Evolutionary conservation across 129 eudicot genomes (phyloP).

Genomic region (Flaveria linearis): DNA sequence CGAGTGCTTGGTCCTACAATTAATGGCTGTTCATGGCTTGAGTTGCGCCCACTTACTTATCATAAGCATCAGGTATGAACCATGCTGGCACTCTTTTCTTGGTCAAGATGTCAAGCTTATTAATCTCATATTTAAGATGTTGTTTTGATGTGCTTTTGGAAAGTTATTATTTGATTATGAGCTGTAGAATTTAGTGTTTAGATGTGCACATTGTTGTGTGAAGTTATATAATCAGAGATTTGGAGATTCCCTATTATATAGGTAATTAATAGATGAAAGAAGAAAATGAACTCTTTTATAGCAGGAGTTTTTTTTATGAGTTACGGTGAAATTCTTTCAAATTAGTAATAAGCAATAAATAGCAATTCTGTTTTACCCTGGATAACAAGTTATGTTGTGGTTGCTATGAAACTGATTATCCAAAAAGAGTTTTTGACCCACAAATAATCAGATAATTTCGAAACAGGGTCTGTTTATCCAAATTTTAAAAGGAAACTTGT

Average conservation of each 20-base stretch:
- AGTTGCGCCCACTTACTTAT: slow-evolving; percentile 75
- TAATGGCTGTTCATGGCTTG: slow-evolving; percentile 95
- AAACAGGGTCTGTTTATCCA: not conserved
- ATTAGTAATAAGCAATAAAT: not conserved
- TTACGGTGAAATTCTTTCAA: not conserved
- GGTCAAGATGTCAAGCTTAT: not conserved
- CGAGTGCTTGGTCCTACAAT: slow-evolving; percentile 89
- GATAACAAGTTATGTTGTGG: not conserved
- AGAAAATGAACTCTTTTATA: not conserved
- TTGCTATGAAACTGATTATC: not conserved
- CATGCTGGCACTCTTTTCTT: slow-evolving; percentile 8
- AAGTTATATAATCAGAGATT: no score
- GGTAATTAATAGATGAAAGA: not conserved
- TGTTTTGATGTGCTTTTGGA: not conserved
- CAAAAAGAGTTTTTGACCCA: not conserved
- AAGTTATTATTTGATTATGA: not conserved
- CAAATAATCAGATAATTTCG: not conserved
- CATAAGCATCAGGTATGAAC: slow-evolving; percentile 78
- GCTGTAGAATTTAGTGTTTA: not conserved
- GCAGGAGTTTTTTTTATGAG: not conserved
- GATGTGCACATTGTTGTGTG: not conserved
- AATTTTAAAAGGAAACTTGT: not conserved
- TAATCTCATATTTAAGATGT: not conserved
- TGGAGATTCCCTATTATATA: no score
- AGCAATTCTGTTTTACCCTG: not conserved